A percentile compares a stretch with the other conserved stretches of the same genome.
phyloP scores from a whole-genome alignment of 495 filamentous ascomycete species.

The Choiromyces venosus region DNA sequence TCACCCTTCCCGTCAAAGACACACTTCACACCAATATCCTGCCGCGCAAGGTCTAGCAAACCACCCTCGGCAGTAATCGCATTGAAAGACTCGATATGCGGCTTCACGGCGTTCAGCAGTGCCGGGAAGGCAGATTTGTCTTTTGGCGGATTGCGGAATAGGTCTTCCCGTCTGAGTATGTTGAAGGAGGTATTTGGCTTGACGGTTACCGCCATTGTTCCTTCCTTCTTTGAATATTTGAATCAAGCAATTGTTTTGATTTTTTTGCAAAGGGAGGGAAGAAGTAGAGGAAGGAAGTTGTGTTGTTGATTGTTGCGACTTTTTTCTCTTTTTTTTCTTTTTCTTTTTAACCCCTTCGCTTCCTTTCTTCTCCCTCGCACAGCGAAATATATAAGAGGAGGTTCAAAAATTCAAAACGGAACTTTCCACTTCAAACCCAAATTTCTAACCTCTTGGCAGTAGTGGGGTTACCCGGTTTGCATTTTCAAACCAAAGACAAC shows the following conservation, averaged over 20 bases:
- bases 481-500: background rate
- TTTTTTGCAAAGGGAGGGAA: background rate
- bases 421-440: background rate
- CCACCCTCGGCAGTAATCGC: constrained; percentile 68
- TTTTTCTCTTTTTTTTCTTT: background rate
- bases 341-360: too few species aligned
- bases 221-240: background rate
- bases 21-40: constrained; percentile 83
- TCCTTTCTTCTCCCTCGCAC: background rate
- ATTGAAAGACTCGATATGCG: constrained; percentile 95
- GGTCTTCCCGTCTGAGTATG: constrained; percentile 70
- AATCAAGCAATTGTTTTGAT: background rate
- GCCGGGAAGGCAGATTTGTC: constrained; percentile 84
- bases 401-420: background rate
- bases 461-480: background rate
- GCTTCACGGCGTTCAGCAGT: constrained; percentile 71
- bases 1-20: constrained; percentile 70
- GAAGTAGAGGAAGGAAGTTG: background rate
- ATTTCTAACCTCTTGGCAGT: background rate
- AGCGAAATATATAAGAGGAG: background rate
- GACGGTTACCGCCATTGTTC: constrained; percentile 43
- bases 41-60: constrained; percentile 67
- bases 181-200: constrained; percentile 54
- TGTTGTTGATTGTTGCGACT: background rate
- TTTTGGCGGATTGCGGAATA: constrained; percentile 80